phyloP scores from a whole-genome alignment of 2,329 filamentous ascomycete species.

The Dothidotthia symphoricarpi region DNA sequence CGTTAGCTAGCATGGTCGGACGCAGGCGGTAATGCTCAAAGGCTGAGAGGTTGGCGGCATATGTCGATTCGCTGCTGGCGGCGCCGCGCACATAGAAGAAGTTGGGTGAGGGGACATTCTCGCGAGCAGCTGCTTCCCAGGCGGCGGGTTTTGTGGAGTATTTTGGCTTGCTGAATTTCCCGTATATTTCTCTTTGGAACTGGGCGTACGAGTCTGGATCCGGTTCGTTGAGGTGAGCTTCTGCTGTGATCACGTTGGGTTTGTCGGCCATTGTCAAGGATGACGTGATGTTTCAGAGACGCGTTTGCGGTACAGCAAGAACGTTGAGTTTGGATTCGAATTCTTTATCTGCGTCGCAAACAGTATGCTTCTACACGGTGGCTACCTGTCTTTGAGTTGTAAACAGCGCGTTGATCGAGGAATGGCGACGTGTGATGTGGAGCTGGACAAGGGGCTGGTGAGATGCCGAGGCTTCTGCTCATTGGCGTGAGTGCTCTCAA shows the following conservation, averaged over 20 bases:
- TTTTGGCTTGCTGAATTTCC: conserved; percentile 36
- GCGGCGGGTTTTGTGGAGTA: conserved; percentile 43
- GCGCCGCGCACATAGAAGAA: conserved; percentile 43
- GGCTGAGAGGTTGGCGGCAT: conserved; percentile 39
- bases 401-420: too few relatives aligned
- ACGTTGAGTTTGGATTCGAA: too few relatives aligned
- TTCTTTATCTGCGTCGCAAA: too few relatives aligned
- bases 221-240: conserved; percentile 30
- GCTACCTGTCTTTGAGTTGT: too few relatives aligned
- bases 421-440: too few relatives aligned
- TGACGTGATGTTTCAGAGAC: too few relatives aligned
- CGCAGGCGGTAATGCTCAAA: conserved; percentile 43
- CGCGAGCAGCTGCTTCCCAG: conserved; percentile 41
- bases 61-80: conserved; percentile 40
- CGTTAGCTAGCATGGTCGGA: conserved; percentile 44
- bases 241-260: conserved; percentile 1
- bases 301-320: too few relatives aligned
- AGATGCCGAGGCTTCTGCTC: too few relatives aligned
- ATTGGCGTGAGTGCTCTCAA: too few relatives aligned
- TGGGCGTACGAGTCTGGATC: conserved; percentile 36
- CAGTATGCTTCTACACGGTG: too few relatives aligned
- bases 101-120: conserved; percentile 37
- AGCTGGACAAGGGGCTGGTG: too few relatives aligned
- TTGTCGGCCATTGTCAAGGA: conserved; percentile 8
- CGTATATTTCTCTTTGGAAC: conserved; percentile 42